These are phyloP conservation scores for Hordeum pubiflorum DNA, from an alignment of 202 grass and related monocot genomes.

Conservation along the genomic window DNA sequence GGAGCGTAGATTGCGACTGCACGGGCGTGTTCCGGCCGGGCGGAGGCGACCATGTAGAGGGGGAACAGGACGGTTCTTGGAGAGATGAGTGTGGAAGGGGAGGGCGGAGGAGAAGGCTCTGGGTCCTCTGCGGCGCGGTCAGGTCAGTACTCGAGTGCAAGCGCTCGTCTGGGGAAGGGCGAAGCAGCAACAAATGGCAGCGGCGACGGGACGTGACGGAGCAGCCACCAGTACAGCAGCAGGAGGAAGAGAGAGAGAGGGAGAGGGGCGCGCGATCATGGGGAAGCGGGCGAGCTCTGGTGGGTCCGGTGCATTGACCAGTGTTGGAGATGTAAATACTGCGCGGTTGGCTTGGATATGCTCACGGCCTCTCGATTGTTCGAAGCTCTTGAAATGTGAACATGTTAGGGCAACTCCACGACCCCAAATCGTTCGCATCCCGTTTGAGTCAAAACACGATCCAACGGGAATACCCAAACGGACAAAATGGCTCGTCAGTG, in stretches of 20 bases:
- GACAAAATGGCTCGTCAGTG: too few relatives aligned
- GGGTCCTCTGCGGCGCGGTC: neutral
- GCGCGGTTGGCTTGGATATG: too few relatives aligned
- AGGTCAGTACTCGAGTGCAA: neutral
- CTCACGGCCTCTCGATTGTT: too few relatives aligned
- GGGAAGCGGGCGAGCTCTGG: neutral
- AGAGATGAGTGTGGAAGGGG: neutral
- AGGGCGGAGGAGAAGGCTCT: neutral
- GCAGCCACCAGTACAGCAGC: neutral
- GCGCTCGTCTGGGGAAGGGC: neutral
- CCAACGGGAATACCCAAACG: too few relatives aligned
- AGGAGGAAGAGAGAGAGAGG: neutral
- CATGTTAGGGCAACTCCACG: too few relatives aligned
- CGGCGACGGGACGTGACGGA: neutral
- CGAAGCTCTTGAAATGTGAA: too few relatives aligned
- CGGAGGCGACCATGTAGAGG: neutral
- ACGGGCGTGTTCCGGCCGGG: too few relatives aligned
- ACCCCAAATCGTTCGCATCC: too few relatives aligned
- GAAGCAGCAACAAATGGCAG: neutral
- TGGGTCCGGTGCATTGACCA: neutral
- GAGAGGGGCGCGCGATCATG: neutral
- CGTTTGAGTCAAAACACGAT: too few relatives aligned
- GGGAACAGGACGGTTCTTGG: neutral
- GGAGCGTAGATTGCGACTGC: neutral
- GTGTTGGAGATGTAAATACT: too few relatives aligned